Evolutionary conservation across 306 rosid species (phyloP).

Genomic region (Lotus japonicus): DNA sequence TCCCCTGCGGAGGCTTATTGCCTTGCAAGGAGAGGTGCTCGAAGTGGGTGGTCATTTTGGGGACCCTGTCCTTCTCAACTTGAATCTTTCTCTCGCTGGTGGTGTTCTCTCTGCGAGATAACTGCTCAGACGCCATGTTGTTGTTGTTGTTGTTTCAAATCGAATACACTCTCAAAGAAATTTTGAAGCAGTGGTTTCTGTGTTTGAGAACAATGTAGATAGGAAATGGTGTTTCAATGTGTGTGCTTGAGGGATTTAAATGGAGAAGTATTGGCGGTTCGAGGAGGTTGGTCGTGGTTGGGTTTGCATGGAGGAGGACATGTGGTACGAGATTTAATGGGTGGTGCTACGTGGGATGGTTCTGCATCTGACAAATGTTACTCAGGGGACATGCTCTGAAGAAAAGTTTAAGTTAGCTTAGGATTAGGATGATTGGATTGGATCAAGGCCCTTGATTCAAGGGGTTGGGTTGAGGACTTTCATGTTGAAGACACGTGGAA

Average conservation of each 20-base stretch:
- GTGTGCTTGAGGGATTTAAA: slow-evolving; percentile 5
- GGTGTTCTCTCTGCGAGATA: slow-evolving; percentile 36
- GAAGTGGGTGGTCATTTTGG: slow-evolving; percentile 48
- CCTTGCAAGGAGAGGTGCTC: slow-evolving; percentile 39
- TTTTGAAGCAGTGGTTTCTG: no score
- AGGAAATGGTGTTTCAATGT: background rate
- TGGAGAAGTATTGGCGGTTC: slow-evolving; percentile 31
- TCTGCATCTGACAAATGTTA: background rate
- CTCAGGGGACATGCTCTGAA: background rate
- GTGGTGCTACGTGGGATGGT: slow-evolving; percentile 36
- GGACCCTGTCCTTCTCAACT: slow-evolving; percentile 42
- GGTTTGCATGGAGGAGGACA: slow-evolving; percentile 44
- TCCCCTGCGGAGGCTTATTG: slow-evolving; percentile 24
- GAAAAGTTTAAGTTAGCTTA: background rate
- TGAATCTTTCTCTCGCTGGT: slow-evolving; percentile 33
- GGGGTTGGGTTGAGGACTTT: background rate
- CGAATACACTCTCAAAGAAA: no score
- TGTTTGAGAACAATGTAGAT: background rate
- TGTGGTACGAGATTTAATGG: slow-evolving; percentile 9
- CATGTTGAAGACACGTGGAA: slow-evolving; percentile 18
- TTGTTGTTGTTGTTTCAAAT: no score
- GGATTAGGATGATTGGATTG: slow-evolving; percentile 5
- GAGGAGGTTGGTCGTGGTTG: slow-evolving; percentile 24
- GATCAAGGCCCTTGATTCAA: no score
- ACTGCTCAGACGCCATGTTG: slow-evolving; percentile 56